phyloP scores from a whole-genome alignment of 2,329 filamentous ascomycete species.

The Ophiostoma perfectum region DNA sequence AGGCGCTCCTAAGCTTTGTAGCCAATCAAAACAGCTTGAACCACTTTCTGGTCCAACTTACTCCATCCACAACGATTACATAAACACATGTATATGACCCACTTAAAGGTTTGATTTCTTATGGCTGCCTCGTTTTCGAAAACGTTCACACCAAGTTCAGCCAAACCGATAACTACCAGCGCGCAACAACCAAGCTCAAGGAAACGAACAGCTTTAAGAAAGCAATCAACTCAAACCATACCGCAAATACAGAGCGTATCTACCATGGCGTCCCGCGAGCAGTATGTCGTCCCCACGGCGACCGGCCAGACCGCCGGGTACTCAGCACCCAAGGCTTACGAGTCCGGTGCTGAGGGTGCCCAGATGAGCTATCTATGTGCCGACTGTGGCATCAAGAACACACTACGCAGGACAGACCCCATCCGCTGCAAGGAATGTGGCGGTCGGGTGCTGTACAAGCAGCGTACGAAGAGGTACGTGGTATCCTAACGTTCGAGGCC shows the following conservation, averaged over 20 bases:
- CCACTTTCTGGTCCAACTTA: too few species aligned
- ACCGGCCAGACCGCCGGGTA: constrained; percentile 39
- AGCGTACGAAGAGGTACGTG: constrained; percentile 82
- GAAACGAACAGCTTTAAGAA: neutral
- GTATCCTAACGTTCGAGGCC: neutral
- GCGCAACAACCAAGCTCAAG: neutral
- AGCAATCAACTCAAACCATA: neutral
- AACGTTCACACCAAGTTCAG: neutral
- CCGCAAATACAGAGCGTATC: too few species aligned
- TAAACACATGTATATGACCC: neutral
- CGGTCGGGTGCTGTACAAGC: constrained; percentile 93
- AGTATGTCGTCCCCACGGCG: constrained; percentile 65
- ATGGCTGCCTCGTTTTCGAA: neutral
- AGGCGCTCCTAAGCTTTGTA: too few species aligned
- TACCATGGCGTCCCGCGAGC: constrained; percentile 57
- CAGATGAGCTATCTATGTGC: constrained; percentile 71
- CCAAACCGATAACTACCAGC: neutral
- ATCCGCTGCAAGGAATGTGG: constrained; percentile 91
- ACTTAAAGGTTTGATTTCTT: constrained; percentile 14
- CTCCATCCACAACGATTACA: neutral
- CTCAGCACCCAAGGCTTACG: constrained; percentile 29
- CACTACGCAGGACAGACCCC: constrained; percentile 69
- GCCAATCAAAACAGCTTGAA: too few species aligned
- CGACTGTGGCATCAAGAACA: constrained; percentile 75
- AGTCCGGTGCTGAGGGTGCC: constrained; percentile 40